phyloP scores from a whole-genome alignment of 176 grass and related monocot species.

The Aegilops speltoides region DNA sequence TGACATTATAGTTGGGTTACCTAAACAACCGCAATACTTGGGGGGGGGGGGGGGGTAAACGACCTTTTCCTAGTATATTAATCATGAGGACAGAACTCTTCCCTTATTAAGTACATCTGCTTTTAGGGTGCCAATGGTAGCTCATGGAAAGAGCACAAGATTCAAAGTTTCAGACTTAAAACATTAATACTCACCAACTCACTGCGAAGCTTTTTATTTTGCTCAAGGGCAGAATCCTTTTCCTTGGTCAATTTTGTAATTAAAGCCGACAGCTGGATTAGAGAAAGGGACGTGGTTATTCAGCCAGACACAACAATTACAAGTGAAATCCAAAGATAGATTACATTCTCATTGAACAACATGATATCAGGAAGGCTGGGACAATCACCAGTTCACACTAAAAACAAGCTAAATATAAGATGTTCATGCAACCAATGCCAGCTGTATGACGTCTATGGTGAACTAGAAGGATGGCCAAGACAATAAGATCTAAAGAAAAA shows the following conservation, averaged over 20 bases:
- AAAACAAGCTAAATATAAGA: neutral
- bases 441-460: neutral
- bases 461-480: neutral
- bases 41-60: neutral
- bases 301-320: neutral
- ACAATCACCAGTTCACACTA: neutral
- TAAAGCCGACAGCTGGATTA: slow-evolving; percentile 31
- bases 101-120: neutral
- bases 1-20: neutral
- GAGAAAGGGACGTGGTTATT: slow-evolving; percentile 25
- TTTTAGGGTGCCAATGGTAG: neutral
- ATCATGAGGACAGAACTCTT: neutral
- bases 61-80: neutral
- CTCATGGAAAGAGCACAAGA: neutral
- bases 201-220: slow-evolving; percentile 49
- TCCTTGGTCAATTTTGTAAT: slow-evolving; percentile 47
- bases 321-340: neutral
- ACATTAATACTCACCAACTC: slow-evolving; percentile 51
- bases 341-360: neutral
- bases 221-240: slow-evolving; percentile 52
- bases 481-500: neutral
- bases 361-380: neutral
- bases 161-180: neutral
- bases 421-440: neutral
- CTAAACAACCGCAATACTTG: neutral